phyloP scores from a whole-genome alignment of 2,329 filamentous ascomycete genomes.

The Nannizziopsis arthrosporioides region DNA sequence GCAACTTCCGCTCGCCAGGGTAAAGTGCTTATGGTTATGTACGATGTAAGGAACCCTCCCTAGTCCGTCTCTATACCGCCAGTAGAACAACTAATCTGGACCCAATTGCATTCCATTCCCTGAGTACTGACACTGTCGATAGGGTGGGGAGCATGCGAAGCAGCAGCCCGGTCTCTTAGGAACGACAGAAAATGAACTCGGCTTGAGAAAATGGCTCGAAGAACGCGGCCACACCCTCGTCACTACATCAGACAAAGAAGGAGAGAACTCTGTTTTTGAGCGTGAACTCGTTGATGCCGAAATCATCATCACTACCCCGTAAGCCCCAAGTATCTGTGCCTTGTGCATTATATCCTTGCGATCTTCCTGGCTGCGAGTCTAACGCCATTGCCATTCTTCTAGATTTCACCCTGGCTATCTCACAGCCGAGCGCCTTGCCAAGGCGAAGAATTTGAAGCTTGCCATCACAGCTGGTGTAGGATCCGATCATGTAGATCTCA shows the following conservation, averaged over 20 bases:
- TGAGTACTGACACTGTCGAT: constrained; percentile 11
- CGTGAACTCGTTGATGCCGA: constrained; percentile 93
- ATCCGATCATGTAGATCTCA: constrained; percentile 93
- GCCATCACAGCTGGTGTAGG: constrained; percentile 95
- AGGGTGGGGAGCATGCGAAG: constrained; percentile 73
- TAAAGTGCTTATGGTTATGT: constrained; percentile 88
- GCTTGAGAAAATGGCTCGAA: constrained; percentile 94
- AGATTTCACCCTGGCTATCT: constrained; percentile 98
- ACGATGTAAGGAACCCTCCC: constrained; percentile 55
- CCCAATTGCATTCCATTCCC: neutral
- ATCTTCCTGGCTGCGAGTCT: neutral
- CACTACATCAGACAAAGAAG: constrained; percentile 96
- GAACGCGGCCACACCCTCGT: constrained; percentile 91
- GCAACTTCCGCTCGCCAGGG: constrained; percentile 63
- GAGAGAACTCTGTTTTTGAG: constrained; percentile 84
- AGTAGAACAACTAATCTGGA: constrained; percentile 18
- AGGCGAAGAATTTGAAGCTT: constrained; percentile 98
- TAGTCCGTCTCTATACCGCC: neutral
- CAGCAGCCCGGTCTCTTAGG: constrained; percentile 82
- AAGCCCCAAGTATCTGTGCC: constrained; percentile 22
- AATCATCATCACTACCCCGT: constrained; percentile 98
- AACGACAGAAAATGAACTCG: constrained; percentile 97
- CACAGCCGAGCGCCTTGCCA: constrained; percentile 86
- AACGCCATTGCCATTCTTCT: constrained; percentile 4
- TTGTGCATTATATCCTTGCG: neutral